Evolutionary conservation across 1,139 yeast genomes (phyloP), one percentile per base, ranked within the genome.

Genomic region (Candida neerlandica): DNA sequence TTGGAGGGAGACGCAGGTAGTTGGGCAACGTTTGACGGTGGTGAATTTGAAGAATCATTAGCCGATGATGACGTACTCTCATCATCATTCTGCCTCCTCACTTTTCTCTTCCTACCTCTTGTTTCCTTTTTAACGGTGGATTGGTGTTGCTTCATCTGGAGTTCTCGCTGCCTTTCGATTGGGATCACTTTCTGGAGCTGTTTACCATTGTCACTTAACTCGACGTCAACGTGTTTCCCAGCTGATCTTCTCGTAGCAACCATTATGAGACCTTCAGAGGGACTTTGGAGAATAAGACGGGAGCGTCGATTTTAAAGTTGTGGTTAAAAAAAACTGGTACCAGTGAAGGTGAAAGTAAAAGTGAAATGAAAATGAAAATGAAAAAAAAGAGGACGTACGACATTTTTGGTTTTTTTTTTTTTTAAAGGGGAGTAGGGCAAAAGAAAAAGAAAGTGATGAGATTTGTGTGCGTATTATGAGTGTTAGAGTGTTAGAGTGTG

Each of bases 201-300:
- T 47, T 54, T 55, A 21, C 57, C 58, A 23, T 55, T 55, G 29
- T 47, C 46, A 34, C 53, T 48, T 34, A 55, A 45, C 41, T 55
- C 58, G 32, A 55, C 51, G 32, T 46, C 46, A 5, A 30, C 35
- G 3, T 38, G 49, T 18, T 37, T 35, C 19, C 44, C 43, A 27
- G 49, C 47, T 5, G 57, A 52, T 43, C 57, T 51, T 33, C 58
- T 52, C 10, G 58, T 55, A 26, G 50, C 45, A 19, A 55, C 58
- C 58, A 55, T 54, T 32, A 11, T 16, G 9, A 27, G 9, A 23
- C 27, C 15, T 9, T 41, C 21, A n/a, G 10, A 4, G 27, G 10
- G 14, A 37, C 18, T 26, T 6, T 19, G 5, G 23, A 9, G 5
- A 21, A 4, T 19, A 37, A 37, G 15, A 37, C 9, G 21, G 26